Percentiles rank a stretch among this genome's conserved stretches.
Evolutionary conservation across 2,329 filamentous ascomycete species (phyloP).

Genomic region (Byssothecium circinans): DNA sequence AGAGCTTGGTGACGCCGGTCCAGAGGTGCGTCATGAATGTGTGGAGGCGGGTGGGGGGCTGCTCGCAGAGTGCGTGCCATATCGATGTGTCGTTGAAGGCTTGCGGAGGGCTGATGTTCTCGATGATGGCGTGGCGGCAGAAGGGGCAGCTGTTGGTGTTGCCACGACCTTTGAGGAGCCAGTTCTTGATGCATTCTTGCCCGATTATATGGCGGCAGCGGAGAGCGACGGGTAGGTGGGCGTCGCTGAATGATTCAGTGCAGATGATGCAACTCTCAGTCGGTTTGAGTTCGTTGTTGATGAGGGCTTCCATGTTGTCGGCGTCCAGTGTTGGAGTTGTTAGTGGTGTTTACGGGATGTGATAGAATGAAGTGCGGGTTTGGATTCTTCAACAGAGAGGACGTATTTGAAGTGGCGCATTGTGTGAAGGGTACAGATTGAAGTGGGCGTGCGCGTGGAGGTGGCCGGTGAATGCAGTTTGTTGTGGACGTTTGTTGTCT

Average conservation of each 20-base stretch:
- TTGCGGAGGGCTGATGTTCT: background rate
- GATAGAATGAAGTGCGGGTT: background rate
- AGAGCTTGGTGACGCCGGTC: constrained; percentile 2
- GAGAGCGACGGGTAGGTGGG: constrained; percentile 32
- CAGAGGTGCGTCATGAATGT: constrained; percentile 24
- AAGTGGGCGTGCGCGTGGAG: background rate
- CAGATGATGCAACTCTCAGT: constrained; percentile 33
- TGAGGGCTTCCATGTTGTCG: constrained; percentile 27
- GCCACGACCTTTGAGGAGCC: constrained; percentile 27
- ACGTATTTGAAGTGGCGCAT: background rate
- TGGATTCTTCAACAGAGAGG: background rate
- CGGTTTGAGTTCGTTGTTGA: constrained; percentile 27
- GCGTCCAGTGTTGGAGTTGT: background rate
- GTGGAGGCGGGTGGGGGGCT: constrained; percentile 21
- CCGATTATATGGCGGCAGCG: constrained; percentile 38
- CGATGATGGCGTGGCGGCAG: constrained; percentile 27
- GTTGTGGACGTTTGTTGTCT: background rate
- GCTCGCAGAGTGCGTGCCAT: constrained; percentile 31
- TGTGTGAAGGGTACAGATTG: background rate
- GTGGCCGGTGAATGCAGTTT: background rate
- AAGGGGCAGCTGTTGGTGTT: constrained; percentile 31
- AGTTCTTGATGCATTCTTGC: constrained; percentile 30
- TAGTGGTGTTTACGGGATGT: background rate
- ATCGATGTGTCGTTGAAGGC: constrained; percentile 25
- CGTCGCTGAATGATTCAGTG: constrained; percentile 25